Evolutionary conservation across 768 basidiomycete species (phyloP).

Genomic region (Lenzites betulinus): DNA sequence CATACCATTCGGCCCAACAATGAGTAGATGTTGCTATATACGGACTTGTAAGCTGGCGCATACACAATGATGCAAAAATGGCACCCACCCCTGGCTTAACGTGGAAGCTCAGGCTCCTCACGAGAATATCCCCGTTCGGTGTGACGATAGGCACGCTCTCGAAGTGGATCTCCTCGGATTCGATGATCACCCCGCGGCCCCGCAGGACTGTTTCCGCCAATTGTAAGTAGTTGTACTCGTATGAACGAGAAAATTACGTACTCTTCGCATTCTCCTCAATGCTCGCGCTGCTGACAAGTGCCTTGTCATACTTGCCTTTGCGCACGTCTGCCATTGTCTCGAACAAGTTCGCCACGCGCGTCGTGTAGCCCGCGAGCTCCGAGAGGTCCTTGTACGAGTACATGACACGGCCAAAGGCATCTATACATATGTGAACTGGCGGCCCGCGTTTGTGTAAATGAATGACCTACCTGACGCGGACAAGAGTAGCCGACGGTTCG

Average conservation of each 20-base stretch:
- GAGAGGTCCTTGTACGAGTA: slow-evolving; percentile 97
- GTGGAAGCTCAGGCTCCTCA: slow-evolving; percentile 82
- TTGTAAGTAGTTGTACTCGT: background rate
- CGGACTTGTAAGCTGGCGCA: background rate
- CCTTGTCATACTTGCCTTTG: slow-evolving; percentile 85
- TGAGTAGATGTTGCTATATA: slow-evolving; percentile 80
- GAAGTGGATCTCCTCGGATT: slow-evolving; percentile 89
- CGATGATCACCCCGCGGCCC: slow-evolving; percentile 76
- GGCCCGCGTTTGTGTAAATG: background rate
- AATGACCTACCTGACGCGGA: slow-evolving; percentile 70
- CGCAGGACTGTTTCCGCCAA: slow-evolving; percentile 60
- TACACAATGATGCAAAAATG: background rate
- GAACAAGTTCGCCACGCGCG: slow-evolving; percentile 84
- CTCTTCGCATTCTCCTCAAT: slow-evolving; percentile 76
- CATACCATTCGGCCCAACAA: slow-evolving; percentile 91
- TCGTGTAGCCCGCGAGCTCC: slow-evolving; percentile 94
- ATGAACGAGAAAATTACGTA: slow-evolving; percentile 38
- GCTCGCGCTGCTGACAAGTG: slow-evolving; percentile 72
- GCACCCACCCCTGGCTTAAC: slow-evolving; percentile 79
- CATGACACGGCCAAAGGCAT: slow-evolving; percentile 95
- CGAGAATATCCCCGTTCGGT: slow-evolving; percentile 91
- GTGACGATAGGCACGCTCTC: slow-evolving; percentile 94
- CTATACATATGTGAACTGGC: slow-evolving; percentile 36
- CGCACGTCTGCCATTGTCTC: slow-evolving; percentile 90
- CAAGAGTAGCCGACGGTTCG: slow-evolving; percentile 86